Evolutionary conservation across 2,329 filamentous ascomycete genomes (phyloP), one percentile per base, ranked within the genome.

Genomic region (Ophiostoma novo-ulmi): DNA sequence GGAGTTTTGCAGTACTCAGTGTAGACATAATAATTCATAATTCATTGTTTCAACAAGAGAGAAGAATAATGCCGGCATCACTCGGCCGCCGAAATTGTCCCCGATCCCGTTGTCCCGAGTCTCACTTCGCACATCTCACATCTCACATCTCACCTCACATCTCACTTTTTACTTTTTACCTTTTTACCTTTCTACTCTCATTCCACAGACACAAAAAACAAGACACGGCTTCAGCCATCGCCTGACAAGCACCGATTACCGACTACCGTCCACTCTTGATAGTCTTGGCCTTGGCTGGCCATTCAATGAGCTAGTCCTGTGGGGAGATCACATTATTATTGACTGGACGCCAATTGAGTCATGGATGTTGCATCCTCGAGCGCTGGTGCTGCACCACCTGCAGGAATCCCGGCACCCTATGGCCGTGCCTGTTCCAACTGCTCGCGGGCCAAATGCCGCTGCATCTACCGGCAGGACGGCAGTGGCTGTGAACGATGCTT

Each of bases 381-480:
- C 39, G 48, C 66, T 17, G 22, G 1, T 6, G 61, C 63, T 26
- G 63, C 20, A 36, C 63, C 39, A 13, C 5, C 67, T 5, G 22
- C 38, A 8, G 73, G 75, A 39, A 73, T 73, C 10, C 73, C 73
- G 39, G 75, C 75, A 17, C 73, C 73, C 48, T 83, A 83, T 72
- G 81, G 82, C 39, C 77, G 81, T 38, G 82, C 82, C 1, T 84
- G 82, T 73, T 79, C 78, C 52, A 83, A 82, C 73, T 84, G 82
- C 75, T 80, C 81, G 68, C 79, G 77, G 63, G 81, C 82, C 69
- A 84, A 84, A 74, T 83, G 81, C 75, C 82, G 83, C 73, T 84
- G 82, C 75, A 80, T 84, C 71, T 75, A 82, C 72, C 78, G 79
- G 22, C 69, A 67, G 22, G 71, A 72, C 26, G 71, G 77, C 26